phyloP scores from a whole-genome alignment of 495 filamentous ascomycete species.

The Letharia columbiana region DNA sequence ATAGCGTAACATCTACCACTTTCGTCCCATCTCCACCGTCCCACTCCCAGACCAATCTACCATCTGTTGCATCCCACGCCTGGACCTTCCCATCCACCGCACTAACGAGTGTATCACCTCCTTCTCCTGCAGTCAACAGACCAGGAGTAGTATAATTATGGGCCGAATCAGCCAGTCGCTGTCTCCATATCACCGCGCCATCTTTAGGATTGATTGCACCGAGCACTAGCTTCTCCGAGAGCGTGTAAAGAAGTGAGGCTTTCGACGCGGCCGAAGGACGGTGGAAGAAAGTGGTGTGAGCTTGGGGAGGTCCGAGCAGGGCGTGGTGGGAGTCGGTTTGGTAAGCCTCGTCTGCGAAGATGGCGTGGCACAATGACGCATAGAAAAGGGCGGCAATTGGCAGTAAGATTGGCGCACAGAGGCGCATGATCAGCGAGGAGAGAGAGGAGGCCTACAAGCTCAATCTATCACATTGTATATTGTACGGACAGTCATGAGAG shows the following conservation, averaged over 20 bases:
- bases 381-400: slow-evolving; percentile 18
- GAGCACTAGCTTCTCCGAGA: slow-evolving; percentile 70
- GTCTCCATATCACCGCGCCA: slow-evolving; percentile 80
- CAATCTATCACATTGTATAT: slow-evolving; percentile 4
- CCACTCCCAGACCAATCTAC: slow-evolving; percentile 65
- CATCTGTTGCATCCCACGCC: slow-evolving; percentile 78
- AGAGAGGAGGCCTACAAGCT: neutral
- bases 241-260: slow-evolving; percentile 83
- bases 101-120: slow-evolving; percentile 61
- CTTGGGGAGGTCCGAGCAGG: slow-evolving; percentile 72
- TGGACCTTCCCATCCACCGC: slow-evolving; percentile 58
- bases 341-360: slow-evolving; percentile 86
- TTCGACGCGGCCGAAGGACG: slow-evolving; percentile 68
- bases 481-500: slow-evolving; percentile 3
- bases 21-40: slow-evolving; percentile 50
- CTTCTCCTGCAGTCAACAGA: slow-evolving; percentile 63
- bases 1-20: slow-evolving; percentile 73
- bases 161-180: slow-evolving; percentile 46
- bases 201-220: slow-evolving; percentile 85
- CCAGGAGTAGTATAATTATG: slow-evolving; percentile 33
- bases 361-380: slow-evolving; percentile 46
- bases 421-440: slow-evolving; percentile 22
- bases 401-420: slow-evolving; percentile 13
- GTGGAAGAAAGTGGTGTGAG: slow-evolving; percentile 89
- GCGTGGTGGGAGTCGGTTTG: slow-evolving; percentile 89